Percentiles rank a stretch among this genome's conserved stretches.
Conservation (phyloP, 192 early-diverging fungal species). For the Kappamyces sp. region DNA sequence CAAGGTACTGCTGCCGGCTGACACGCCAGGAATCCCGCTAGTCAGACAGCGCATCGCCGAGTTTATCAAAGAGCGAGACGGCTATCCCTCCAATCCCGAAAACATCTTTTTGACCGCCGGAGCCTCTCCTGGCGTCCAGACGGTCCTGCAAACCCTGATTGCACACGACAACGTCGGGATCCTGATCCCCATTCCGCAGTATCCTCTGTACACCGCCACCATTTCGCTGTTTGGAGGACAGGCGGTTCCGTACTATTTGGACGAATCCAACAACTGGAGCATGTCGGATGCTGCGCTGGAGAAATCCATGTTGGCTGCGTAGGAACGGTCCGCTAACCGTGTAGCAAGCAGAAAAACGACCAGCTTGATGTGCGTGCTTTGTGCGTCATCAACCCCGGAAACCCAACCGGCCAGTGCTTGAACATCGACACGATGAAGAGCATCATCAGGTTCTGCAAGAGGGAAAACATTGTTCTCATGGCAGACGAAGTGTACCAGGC, state of each 20-base stretch:
- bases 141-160: slow-evolving; percentile 80
- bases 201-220: slow-evolving; percentile 94
- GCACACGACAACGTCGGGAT: slow-evolving; percentile 76
- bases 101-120: slow-evolving; percentile 87
- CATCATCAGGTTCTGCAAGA: slow-evolving; percentile 82
- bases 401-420: slow-evolving; percentile 93
- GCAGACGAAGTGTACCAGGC: slow-evolving; percentile 99
- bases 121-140: slow-evolving; percentile 90
- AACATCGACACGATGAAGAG: slow-evolving; percentile 75
- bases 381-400: slow-evolving; percentile 97
- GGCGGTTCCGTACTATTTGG: slow-evolving; percentile 86
- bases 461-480: slow-evolving; percentile 74
- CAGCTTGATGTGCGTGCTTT: slow-evolving; percentile 89
- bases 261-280: slow-evolving; percentile 80
- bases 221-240: slow-evolving; percentile 78
- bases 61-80: slow-evolving; percentile 91
- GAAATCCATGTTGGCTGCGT: slow-evolving; percentile 56
- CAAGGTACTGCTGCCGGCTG: slow-evolving; percentile 46
- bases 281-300: slow-evolving; percentile 59
- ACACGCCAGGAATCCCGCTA: slow-evolving; percentile 54
- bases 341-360: slow-evolving; percentile 18
- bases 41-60: slow-evolving; percentile 83
- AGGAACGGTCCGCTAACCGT: slow-evolving; percentile 13
- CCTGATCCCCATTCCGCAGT: slow-evolving; percentile 99
- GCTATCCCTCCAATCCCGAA: slow-evolving; percentile 74